Conservation (phyloP, 2,329 filamentous ascomycete genomes). For the Pseudocercospora fijiensis region DNA sequence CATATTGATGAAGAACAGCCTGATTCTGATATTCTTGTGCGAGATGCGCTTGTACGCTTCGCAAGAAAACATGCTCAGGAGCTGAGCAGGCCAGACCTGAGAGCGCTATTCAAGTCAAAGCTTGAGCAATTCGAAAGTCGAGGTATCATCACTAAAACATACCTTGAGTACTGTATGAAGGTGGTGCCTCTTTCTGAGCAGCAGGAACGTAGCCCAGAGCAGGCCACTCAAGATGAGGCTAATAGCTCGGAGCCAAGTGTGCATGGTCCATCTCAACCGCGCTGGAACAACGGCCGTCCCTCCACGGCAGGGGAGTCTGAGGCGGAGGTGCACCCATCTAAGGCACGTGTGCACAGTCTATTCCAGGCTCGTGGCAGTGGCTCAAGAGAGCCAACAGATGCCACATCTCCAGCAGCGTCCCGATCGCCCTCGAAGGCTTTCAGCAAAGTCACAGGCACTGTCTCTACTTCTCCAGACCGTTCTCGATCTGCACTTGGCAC, state of each 20-base stretch:
- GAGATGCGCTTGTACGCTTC: conserved; percentile 45
- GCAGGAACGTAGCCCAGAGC: not conserved
- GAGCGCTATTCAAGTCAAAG: conserved; percentile 37
- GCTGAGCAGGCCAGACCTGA: conserved; percentile 30
- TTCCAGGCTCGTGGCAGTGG: conserved; percentile 1
- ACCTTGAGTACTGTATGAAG: conserved; percentile 21
- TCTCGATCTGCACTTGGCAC: not conserved
- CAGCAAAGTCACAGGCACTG: not conserved
- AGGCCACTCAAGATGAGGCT: not conserved
- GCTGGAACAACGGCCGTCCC: not conserved
- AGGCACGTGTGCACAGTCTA: not conserved
- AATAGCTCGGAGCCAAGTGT: not conserved
- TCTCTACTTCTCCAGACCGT: not conserved
- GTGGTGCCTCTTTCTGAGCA: conserved; percentile 4
- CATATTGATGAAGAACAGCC: conserved; percentile 42
- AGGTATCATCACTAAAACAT: conserved; percentile 14
- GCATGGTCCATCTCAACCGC: not conserved
- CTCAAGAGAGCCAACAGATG: not conserved
- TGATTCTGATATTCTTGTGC: conserved; percentile 36
- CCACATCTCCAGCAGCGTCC: not conserved
- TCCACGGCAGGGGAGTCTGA: not conserved
- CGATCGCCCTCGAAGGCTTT: not conserved
- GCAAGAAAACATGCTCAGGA: conserved; percentile 28
- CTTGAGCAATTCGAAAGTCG: conserved; percentile 32
- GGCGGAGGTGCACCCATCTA: not conserved